Evolutionary conservation across 1,284 basidiomycete genomes (phyloP).

Genomic region (Cerrena zonata): DNA sequence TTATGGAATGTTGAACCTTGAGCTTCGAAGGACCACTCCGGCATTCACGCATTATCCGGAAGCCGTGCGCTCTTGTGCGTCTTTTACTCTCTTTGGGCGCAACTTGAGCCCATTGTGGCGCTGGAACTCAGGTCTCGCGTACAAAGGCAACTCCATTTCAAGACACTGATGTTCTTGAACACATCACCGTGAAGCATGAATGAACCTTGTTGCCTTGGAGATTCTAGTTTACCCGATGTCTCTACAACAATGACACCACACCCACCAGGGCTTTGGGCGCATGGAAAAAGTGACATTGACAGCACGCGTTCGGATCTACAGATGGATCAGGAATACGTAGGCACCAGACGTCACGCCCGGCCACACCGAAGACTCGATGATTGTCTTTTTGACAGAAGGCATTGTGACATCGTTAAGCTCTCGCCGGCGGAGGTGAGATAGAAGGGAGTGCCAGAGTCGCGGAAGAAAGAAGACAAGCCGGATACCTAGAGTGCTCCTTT

Average conservation of each 20-base stretch:
- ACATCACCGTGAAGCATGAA: not conserved
- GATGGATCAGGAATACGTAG: no score
- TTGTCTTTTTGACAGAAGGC: not conserved
- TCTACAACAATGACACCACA: no score
- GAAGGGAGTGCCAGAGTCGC: no score
- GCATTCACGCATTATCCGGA: not conserved
- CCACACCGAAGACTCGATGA: not conserved
- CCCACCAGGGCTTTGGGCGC: no score
- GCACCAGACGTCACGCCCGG: not conserved
- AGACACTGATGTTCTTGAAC: not conserved
- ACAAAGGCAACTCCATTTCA: not conserved
- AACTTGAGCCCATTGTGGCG: no score
- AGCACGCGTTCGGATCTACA: no score
- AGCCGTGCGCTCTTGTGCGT: not conserved
- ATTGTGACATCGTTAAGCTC: not conserved
- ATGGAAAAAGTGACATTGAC: no score
- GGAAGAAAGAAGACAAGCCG: no score
- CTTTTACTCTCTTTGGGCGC: not conserved
- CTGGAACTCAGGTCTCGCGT: not conserved
- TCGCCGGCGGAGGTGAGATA: not conserved
- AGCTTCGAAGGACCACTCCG: not conserved
- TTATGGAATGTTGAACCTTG: not conserved
- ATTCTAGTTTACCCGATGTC: no score
- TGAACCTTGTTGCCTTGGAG: not conserved
- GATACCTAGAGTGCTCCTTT: no score